Conservation (phyloP, 2,329 filamentous ascomycete genomes). For the Fusarium fracticaudum region DNA sequence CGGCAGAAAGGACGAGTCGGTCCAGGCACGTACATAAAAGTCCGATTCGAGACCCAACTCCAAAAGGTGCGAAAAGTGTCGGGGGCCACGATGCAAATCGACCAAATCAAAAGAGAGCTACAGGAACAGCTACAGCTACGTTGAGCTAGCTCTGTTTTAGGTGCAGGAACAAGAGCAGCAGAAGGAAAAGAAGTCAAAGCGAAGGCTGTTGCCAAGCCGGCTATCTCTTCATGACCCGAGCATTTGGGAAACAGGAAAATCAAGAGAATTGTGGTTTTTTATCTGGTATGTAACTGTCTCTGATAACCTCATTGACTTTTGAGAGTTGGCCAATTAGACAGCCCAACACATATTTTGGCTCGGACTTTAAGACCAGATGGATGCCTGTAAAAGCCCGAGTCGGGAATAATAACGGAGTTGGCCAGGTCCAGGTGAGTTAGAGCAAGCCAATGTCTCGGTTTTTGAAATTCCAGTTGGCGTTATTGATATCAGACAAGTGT, state of each 20-base stretch:
- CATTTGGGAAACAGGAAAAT: slow-evolving; percentile 12
- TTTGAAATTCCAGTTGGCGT: neutral
- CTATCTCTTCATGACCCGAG: slow-evolving; percentile 23
- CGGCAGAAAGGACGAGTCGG: neutral
- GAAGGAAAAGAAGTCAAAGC: neutral
- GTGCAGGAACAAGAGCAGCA: slow-evolving; percentile 22
- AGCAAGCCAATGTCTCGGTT: neutral
- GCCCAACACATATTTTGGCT: neutral
- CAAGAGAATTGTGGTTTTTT: neutral
- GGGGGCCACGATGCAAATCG: slow-evolving; percentile 12
- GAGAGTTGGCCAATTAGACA: neutral
- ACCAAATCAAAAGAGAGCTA: slow-evolving; percentile 4
- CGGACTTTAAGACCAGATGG: neutral
- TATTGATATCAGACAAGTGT: neutral
- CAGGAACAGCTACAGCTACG: neutral
- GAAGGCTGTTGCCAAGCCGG: slow-evolving; percentile 30
- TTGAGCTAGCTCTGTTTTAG: slow-evolving; percentile 11
- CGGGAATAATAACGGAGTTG: slow-evolving; percentile 14
- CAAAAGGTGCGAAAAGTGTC: slow-evolving; percentile 3
- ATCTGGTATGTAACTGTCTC: slow-evolving; percentile 7
- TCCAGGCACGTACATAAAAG: slow-evolving; percentile 4
- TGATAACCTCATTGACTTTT: slow-evolving; percentile 9
- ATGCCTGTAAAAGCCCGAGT: neutral
- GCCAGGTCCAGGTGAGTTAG: neutral
- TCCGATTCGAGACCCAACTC: slow-evolving; percentile 13